A percentile compares a stretch with the other conserved stretches of the same genome.
These are phyloP conservation scores for Russula compacta DNA, from an alignment of 768 basidiomycete genomes.

Conservation along the genomic window DNA sequence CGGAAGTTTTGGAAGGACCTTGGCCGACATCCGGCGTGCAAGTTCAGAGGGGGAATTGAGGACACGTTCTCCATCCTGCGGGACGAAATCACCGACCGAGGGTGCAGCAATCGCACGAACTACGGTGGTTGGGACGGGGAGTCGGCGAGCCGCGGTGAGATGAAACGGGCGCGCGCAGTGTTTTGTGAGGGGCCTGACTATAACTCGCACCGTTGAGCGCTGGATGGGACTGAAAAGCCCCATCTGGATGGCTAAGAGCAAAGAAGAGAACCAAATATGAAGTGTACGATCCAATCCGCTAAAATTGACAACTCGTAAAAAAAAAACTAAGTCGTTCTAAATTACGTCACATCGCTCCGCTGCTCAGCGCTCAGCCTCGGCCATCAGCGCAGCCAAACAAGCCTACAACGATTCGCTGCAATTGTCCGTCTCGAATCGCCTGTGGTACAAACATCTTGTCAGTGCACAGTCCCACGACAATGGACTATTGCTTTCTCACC, in stretches of 20 bases:
- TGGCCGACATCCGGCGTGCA: slow-evolving; percentile 87
- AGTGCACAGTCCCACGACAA: not conserved
- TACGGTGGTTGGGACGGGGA: slow-evolving; percentile 10
- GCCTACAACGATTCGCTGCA: slow-evolving; percentile 45
- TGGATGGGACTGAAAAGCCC: slow-evolving; percentile 14
- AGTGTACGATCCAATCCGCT: not conserved
- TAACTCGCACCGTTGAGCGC: not conserved
- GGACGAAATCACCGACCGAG: slow-evolving; percentile 24
- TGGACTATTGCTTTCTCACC: slow-evolving; percentile 23
- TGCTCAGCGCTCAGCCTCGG: not conserved
- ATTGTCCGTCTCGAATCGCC: slow-evolving; percentile 62
- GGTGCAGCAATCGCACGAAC: slow-evolving; percentile 24
- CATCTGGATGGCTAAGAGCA: not conserved
- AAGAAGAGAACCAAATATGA: not conserved
- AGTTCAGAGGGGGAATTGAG: slow-evolving; percentile 92
- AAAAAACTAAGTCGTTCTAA: not conserved
- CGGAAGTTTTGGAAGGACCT: slow-evolving; percentile 85
- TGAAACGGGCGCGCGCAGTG: slow-evolving; percentile 5
- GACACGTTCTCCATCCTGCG: slow-evolving; percentile 46
- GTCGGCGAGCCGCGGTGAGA: not conserved
- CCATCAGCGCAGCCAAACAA: slow-evolving; percentile 32
- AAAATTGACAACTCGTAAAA: not conserved
- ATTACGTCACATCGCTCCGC: not conserved
- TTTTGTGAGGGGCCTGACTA: not conserved
- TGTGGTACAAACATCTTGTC: slow-evolving; percentile 3